Evolutionary conservation across 192 early-diverging fungal species (phyloP).

Genomic region (Spizellomyces sp.): DNA sequence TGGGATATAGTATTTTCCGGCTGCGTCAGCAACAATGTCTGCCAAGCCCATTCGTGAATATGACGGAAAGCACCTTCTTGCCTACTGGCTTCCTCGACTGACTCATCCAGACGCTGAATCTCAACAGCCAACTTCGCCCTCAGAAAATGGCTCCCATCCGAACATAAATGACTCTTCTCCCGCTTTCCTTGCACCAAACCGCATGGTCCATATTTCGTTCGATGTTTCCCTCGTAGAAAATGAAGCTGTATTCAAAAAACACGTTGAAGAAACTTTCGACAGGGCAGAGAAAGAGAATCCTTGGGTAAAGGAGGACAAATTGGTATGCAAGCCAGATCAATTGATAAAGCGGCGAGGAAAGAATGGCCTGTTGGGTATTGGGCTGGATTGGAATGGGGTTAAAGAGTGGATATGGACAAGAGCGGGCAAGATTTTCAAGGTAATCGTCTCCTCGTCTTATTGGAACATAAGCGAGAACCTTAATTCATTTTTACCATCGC

Average conservation of each 20-base stretch:
- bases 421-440: constrained; percentile 84
- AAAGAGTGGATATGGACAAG: constrained; percentile 89
- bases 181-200: constrained; percentile 65
- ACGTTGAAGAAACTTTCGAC: constrained; percentile 68
- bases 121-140: neutral
- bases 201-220: constrained; percentile 78
- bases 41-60: constrained; percentile 92
- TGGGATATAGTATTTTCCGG: too few relatives aligned
- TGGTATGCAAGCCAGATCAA: constrained; percentile 98
- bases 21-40: constrained; percentile 21
- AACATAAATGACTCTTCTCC: constrained; percentile 27
- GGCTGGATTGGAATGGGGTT: constrained; percentile 85
- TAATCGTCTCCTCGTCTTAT: constrained; percentile 33
- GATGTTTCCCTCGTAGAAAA: constrained; percentile 53
- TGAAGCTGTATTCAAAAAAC: constrained; percentile 25
- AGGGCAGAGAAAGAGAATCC: constrained; percentile 77
- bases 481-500: neutral
- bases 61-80: constrained; percentile 96
- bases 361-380: constrained; percentile 89
- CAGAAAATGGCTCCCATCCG: neutral
- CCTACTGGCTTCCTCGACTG: constrained; percentile 82
- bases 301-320: constrained; percentile 79
- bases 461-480: too few relatives aligned
- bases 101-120: constrained; percentile 50
- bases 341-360: constrained; percentile 98